Evolutionary conservation across 1,284 basidiomycete species (phyloP).

Genomic region (Xerocomus tenax): DNA sequence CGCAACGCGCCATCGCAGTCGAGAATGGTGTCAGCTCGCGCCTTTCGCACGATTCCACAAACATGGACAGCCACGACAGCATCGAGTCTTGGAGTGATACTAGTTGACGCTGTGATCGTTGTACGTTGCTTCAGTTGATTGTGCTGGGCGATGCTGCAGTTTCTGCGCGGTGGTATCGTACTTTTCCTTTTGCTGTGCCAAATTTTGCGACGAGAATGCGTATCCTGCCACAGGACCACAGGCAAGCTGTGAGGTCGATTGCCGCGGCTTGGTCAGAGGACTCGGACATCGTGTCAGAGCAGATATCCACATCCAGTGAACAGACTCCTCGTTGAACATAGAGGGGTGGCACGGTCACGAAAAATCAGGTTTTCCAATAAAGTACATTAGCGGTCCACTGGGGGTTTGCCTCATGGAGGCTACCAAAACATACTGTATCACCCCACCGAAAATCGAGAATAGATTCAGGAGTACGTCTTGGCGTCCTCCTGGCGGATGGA

Average conservation of each 20-base stretch:
- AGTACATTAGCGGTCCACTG: background rate
- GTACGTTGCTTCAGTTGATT: conserved; percentile 7
- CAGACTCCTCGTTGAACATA: background rate
- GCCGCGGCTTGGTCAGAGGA: background rate
- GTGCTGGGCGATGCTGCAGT: background rate
- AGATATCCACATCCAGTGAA: background rate
- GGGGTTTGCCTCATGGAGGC: background rate
- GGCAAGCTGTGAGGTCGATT: background rate
- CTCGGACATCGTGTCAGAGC: background rate
- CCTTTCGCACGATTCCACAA: conserved; percentile 31
- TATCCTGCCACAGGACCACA: background rate
- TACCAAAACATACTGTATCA: background rate
- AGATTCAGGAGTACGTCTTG: background rate
- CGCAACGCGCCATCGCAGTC: conserved; percentile 5
- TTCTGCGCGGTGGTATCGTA: background rate
- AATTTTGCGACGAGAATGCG: background rate
- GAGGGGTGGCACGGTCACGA: background rate
- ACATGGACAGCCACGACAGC: conserved; percentile 33
- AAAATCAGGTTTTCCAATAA: background rate
- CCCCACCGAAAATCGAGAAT: background rate
- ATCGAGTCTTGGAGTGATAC: conserved; percentile 46
- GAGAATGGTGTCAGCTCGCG: conserved; percentile 11
- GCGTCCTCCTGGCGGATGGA: background rate
- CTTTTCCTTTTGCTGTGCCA: background rate
- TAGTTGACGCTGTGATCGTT: background rate